Conservation (phyloP, 192 early-diverging fungal genomes). For the Paraglomus brasilianum region DNA sequence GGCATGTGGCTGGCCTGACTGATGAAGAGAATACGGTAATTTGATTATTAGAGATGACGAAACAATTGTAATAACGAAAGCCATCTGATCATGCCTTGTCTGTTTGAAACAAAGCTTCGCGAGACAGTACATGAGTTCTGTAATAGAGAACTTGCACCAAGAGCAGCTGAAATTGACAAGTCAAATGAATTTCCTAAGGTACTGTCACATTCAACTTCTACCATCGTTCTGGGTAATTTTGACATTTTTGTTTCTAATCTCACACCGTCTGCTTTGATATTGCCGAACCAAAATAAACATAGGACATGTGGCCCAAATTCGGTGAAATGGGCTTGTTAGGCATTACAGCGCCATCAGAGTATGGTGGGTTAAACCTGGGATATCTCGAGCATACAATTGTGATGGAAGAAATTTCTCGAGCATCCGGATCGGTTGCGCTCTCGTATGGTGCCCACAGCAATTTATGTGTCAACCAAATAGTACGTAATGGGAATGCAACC, state of each 20-base stretch:
- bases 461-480: slow-evolving; percentile 95
- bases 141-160: slow-evolving; percentile 76
- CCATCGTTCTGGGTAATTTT: no score
- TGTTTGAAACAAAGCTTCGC: slow-evolving; percentile 71
- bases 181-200: slow-evolving; percentile 85
- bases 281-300: slow-evolving; percentile 1
- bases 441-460: slow-evolving; percentile 98
- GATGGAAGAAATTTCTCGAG: slow-evolving; percentile 92
- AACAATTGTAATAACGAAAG: background rate
- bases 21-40: slow-evolving; percentile 63
- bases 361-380: slow-evolving; percentile 86
- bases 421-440: slow-evolving; percentile 86
- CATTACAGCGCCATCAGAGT: slow-evolving; percentile 82
- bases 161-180: slow-evolving; percentile 80
- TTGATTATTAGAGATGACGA: no score
- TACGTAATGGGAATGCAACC: slow-evolving; percentile 79
- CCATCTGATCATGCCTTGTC: no score
- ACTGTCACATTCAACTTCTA: no score
- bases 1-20: slow-evolving; percentile 72
- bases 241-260: background rate
- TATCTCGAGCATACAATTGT: slow-evolving; percentile 88
- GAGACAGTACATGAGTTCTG: slow-evolving; percentile 73
- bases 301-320: slow-evolving; percentile 96
- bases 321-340: slow-evolving; percentile 95
- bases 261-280: background rate